Percentiles rank a stretch among this genome's conserved stretches.
Evolutionary conservation across 768 basidiomycete species (phyloP).

Genomic region (Pleurotus sapidus): DNA sequence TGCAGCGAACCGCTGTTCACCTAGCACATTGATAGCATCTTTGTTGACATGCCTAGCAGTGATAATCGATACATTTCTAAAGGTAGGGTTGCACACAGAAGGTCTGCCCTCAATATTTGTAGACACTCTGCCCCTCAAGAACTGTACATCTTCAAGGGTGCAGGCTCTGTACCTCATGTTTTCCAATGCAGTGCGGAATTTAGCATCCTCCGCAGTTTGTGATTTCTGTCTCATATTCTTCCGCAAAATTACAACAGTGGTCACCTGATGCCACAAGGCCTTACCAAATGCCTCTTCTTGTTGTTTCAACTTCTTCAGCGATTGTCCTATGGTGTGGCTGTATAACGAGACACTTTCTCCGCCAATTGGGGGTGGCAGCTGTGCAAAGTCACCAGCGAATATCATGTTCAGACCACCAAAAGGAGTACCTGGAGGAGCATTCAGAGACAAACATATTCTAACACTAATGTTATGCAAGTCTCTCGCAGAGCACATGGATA

Average conservation of each 20-base stretch:
- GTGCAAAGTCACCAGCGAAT: constrained; percentile 39
- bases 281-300: constrained; percentile 23
- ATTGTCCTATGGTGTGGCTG: constrained; percentile 11
- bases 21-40: constrained; percentile 27
- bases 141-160: constrained; percentile 20
- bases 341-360: constrained; percentile 16
- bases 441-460: constrained; percentile 15
- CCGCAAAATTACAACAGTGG: constrained; percentile 28
- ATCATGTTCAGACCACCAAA: constrained; percentile 37
- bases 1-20: constrained; percentile 23
- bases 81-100: constrained; percentile 10
- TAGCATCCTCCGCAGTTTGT: constrained; percentile 20
- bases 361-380: constrained; percentile 18
- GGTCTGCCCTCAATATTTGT: not conserved
- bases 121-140: constrained; percentile 11
- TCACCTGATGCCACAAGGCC: constrained; percentile 27
- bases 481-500: constrained; percentile 34
- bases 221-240: constrained; percentile 24
- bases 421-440: constrained; percentile 11
- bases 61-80: constrained; percentile 29
- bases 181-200: constrained; percentile 22
- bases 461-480: constrained; percentile 24
- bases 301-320: not conserved
- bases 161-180: constrained; percentile 25
- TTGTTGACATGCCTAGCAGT: constrained; percentile 23